phyloP scores from a whole-genome alignment of 2,329 filamentous ascomycete species.

The Claviceps sp. region DNA sequence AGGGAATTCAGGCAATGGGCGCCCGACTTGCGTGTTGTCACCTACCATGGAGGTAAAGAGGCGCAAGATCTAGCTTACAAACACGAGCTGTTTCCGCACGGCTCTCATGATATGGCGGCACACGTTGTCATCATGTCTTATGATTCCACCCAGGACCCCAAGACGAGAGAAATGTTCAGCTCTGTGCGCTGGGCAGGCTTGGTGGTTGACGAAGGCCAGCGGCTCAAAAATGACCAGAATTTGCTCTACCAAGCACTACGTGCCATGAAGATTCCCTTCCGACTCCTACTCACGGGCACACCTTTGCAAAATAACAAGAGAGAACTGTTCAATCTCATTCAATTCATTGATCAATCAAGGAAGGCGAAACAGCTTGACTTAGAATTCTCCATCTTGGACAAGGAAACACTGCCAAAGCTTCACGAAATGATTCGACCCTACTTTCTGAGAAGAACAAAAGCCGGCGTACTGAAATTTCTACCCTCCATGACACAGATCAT shows the following conservation, averaged over 20 bases:
- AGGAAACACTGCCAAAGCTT: constrained; percentile 66
- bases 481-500: constrained; percentile 93
- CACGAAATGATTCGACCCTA: constrained; percentile 71
- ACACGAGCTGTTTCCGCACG: constrained; percentile 70
- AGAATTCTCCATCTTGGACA: constrained; percentile 64
- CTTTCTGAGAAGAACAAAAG: constrained; percentile 67
- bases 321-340: constrained; percentile 91
- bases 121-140: constrained; percentile 94
- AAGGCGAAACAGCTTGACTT: constrained; percentile 63
- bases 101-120: constrained; percentile 57
- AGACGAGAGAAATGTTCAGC: constrained; percentile 51
- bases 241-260: constrained; percentile 64
- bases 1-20: constrained; percentile 92
- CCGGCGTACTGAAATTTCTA: constrained; percentile 78
- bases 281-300: constrained; percentile 78
- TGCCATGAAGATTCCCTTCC: constrained; percentile 65
- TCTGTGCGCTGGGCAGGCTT: constrained; percentile 72
- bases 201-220: constrained; percentile 88
- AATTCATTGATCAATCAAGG: constrained; percentile 66
- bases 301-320: constrained; percentile 91
- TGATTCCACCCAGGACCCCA: constrained; percentile 68
- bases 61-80: constrained; percentile 65
- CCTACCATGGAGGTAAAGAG: constrained; percentile 69
- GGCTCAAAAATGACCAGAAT: constrained; percentile 85
- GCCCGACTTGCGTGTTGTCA: constrained; percentile 73